Evolutionary conservation across 768 basidiomycete species (phyloP), one percentile per base, ranked within the genome.

Genomic region (Mrakia hoshinonis): DNA sequence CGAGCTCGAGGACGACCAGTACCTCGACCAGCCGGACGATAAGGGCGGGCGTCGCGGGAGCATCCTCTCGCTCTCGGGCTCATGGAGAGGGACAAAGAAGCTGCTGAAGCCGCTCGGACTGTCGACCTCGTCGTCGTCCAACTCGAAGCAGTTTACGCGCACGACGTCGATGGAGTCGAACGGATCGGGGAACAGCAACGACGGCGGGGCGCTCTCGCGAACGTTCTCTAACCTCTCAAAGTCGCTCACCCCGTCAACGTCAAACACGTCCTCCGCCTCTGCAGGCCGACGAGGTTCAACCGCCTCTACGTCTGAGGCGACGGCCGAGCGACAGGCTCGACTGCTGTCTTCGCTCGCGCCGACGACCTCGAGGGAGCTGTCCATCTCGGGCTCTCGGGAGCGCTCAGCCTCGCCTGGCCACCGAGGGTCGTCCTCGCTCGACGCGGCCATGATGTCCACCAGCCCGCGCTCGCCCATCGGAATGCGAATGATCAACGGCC

Each of bases 401-500:
- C 20, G 34, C 1, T 36, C 58, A 22, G 15, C 58, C 1, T 61
- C 58, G 58, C 58, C 58, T 10, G 34, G 58, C 9, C 54, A 46
- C 26, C 55, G 67, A 11, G 24, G 36, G 18, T 43, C 43, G 51
- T 4, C 36, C 55, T 47, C 61, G 47, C 36, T 48, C 34, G 69
- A 70, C 29, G 4, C 60, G 22, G 11, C 58, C 18, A 34, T 43
- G 43, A 7, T 66, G 43, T 66, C 64, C 20, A 51, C 64, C 12
- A 66, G 64, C 36, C 68, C 68, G 0, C 49, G 70, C 6, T 46
- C 36, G n/a, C 58, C 54, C 15, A 31, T 72, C 20, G 70, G 70
- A 26, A 64, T 64, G 34, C 51, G 63, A 22, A 67, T 72, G 70
- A 52, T 72, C 47, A 72, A 72, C 65, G 70, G 70, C 5, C 24